A percentile compares a stretch with the other conserved stretches of the same genome.
phyloP scores from a whole-genome alignment of 2,329 filamentous ascomycete genomes.

The Stemphylium vesicarium region DNA sequence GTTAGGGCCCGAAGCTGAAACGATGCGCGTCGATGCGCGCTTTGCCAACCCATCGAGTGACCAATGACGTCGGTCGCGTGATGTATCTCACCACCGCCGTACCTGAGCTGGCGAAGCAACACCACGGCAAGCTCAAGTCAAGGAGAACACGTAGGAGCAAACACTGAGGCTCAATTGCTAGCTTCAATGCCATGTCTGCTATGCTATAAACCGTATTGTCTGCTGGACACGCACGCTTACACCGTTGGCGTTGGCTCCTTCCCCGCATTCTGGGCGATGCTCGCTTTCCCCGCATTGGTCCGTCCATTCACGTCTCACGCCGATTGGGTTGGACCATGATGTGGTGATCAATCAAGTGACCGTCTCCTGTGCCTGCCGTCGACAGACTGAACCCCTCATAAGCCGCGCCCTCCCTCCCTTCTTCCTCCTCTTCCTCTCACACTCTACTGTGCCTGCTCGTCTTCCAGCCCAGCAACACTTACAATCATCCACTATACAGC shows the following conservation, averaged over 20 bases:
- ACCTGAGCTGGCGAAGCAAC: conserved; percentile 10
- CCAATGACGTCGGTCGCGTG: conserved; percentile 46
- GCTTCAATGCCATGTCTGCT: conserved; percentile 7
- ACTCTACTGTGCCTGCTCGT: conserved; percentile 28
- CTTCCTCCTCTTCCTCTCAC: conserved; percentile 30
- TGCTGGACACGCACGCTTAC: conserved; percentile 12
- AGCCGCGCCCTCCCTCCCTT: conserved; percentile 36
- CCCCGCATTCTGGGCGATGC: conserved; percentile 28
- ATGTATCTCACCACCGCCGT: conserved; percentile 31
- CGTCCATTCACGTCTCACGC: conserved; percentile 38
- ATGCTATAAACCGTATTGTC: neutral
- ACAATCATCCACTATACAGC: conserved; percentile 14
- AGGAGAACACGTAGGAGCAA: conserved; percentile 5
- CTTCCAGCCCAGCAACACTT: conserved; percentile 14
- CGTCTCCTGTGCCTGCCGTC: conserved; percentile 28
- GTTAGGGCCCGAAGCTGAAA: conserved; percentile 27
- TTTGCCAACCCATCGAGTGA: conserved; percentile 21
- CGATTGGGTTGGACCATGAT: conserved; percentile 31
- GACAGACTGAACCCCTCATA: conserved; percentile 42
- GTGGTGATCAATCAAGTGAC: conserved; percentile 49
- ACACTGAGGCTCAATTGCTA: conserved; percentile 33
- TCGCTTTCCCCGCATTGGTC: conserved; percentile 30
- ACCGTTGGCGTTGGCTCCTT: conserved; percentile 21
- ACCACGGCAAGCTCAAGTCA: conserved; percentile 2
- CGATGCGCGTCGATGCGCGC: conserved; percentile 15